phyloP scores from a whole-genome alignment of 106 monocot genomes.

The Dendrobium huoshanense region DNA sequence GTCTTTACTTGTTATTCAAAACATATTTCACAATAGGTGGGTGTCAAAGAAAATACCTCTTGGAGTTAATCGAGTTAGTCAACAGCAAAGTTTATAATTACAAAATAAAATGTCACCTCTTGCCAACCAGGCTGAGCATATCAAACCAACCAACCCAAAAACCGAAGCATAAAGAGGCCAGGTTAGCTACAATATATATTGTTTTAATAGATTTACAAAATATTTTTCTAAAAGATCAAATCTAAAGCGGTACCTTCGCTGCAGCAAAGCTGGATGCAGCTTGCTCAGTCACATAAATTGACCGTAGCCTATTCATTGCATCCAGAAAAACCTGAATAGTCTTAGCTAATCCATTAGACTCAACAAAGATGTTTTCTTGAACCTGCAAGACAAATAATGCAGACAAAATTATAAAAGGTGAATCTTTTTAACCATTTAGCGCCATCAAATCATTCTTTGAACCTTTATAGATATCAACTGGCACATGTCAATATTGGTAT shows the following conservation, averaged over 20 bases:
- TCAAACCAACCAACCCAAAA: not conserved
- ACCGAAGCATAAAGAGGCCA: not conserved
- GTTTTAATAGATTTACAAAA: not conserved
- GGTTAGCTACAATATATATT: not conserved
- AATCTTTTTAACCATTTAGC: not conserved
- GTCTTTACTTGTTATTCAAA: not conserved
- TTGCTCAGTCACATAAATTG: conserved; percentile 45
- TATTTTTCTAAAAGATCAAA: not conserved
- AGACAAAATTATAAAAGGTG: not conserved
- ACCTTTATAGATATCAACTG: conserved; percentile 73
- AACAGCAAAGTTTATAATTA: not conserved
- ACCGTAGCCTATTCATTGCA: conserved; percentile 60
- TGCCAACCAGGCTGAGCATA: not conserved
- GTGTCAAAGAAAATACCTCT: not conserved
- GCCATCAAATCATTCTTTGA: not conserved
- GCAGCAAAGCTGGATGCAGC: conserved; percentile 21
- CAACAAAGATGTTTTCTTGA: conserved; percentile 58
- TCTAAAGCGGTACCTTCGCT: conserved; percentile 32
- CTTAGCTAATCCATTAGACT: conserved; percentile 47
- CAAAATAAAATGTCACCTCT: not conserved
- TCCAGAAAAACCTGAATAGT: conserved; percentile 65
- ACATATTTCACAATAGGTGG: not conserved
- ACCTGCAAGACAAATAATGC: conserved; percentile 37
- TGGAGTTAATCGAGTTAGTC: not conserved
- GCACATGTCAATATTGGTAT: conserved; percentile 38